Evolutionary conservation across 306 rosid species (phyloP).

Genomic region (Abrus precatorius): DNA sequence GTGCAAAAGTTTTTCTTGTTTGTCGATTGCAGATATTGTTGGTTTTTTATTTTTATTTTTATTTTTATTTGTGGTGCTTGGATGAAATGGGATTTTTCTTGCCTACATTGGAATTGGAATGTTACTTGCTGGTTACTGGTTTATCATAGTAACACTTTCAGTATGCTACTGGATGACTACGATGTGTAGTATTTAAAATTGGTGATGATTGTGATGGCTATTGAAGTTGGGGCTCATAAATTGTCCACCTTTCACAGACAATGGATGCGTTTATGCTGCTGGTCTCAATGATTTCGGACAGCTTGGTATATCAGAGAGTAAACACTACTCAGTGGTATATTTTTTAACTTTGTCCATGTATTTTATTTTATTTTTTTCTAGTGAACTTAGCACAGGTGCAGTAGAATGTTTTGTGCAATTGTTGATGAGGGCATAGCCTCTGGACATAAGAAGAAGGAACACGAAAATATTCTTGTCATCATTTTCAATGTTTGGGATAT

Average conservation of each 20-base stretch:
- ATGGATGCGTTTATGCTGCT: conserved; percentile 80
- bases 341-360: conserved; percentile 35
- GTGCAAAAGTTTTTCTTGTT: too few species aligned
- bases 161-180: conserved; percentile 8
- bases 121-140: conserved; percentile 19
- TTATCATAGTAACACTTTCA: conserved; percentile 33
- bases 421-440: conserved; percentile 13
- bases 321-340: conserved; percentile 63
- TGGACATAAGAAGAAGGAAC: not conserved
- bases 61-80: not conserved
- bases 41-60: too few species aligned
- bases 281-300: conserved; percentile 97
- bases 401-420: conserved; percentile 13
- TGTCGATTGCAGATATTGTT: too few species aligned
- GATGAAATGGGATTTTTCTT: not conserved
- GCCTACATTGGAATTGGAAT: not conserved
- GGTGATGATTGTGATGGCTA: conserved; percentile 53
- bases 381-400: not conserved
- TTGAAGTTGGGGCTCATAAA: conserved; percentile 54
- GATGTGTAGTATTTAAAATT: conserved; percentile 32
- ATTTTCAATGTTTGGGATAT: conserved; percentile 24
- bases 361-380: not conserved
- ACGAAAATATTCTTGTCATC: not conserved
- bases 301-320: conserved; percentile 72
- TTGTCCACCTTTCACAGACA: conserved; percentile 66